phyloP scores from a whole-genome alignment of 2,329 filamentous ascomycete genomes.

The Aspergillus amoenus region DNA sequence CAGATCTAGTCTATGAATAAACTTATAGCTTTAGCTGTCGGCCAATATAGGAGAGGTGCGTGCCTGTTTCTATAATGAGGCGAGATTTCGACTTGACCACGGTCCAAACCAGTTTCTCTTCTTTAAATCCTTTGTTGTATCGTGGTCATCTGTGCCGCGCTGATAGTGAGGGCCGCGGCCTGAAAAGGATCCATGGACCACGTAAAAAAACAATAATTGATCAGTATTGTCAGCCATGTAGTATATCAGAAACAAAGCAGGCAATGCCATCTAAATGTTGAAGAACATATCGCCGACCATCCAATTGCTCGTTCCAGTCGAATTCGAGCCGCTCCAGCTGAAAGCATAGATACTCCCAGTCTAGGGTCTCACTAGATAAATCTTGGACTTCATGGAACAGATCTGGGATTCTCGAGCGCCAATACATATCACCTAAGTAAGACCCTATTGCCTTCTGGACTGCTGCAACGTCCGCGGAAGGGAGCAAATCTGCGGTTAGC shows the following conservation, averaged over 20 bases:
- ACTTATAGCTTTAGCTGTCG: too few relatives aligned
- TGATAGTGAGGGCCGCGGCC: too few relatives aligned
- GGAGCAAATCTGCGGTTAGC: not conserved
- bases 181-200: too few relatives aligned
- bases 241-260: not conserved
- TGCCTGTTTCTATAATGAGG: too few relatives aligned
- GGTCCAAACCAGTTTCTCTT: too few relatives aligned
- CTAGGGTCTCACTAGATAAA: not conserved
- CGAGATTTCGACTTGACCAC: too few relatives aligned
- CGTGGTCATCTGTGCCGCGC: too few relatives aligned
- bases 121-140: too few relatives aligned
- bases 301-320: not conserved
- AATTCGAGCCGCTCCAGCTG: not conserved
- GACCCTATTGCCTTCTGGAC: not conserved
- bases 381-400: not conserved
- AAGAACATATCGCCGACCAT: not conserved
- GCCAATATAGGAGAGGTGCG: too few relatives aligned
- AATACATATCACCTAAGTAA: conserved; percentile 3
- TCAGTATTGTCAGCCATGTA: not conserved
- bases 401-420: not conserved
- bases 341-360: conserved; percentile 5
- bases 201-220: too few relatives aligned
- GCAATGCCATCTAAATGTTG: not conserved
- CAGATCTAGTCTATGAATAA: too few relatives aligned
- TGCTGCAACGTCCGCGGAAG: not conserved